Evolutionary conservation across 1,284 basidiomycete species (phyloP).

Genomic region (Moesziomyces aphidis): DNA sequence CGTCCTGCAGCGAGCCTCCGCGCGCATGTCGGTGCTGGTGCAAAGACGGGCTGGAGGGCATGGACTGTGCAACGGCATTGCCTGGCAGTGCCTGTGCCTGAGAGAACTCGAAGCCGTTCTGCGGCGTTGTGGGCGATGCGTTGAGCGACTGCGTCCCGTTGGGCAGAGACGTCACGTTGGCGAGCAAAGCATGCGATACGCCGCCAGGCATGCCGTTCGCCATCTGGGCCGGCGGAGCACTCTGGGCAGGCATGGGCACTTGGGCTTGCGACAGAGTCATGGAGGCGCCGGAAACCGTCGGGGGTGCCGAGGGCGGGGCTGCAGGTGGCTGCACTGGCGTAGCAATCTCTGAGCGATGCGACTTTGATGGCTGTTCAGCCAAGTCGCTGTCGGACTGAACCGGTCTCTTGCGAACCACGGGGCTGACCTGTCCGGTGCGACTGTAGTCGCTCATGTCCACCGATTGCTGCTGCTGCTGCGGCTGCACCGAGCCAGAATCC

Average conservation of each 20-base stretch:
- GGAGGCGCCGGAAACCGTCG: conserved; percentile 10
- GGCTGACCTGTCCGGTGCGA: conserved; percentile 32
- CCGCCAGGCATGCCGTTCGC: conserved; percentile 1
- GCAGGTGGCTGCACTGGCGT: conserved; percentile 41
- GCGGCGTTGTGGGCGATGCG: conserved; percentile 44
- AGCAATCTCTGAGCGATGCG: conserved; percentile 35
- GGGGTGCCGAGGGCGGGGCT: conserved; percentile 41
- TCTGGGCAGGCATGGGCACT: conserved; percentile 21
- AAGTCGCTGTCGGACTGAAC: conserved; percentile 42
- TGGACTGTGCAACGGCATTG: conserved; percentile 23
- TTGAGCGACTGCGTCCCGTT: conserved; percentile 38
- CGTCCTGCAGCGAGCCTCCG: conserved; percentile 44
- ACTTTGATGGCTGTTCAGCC: conserved; percentile 39
- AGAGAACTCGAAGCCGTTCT: conserved; percentile 49
- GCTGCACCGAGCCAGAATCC: conserved; percentile 1
- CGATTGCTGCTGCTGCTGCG: conserved; percentile 9
- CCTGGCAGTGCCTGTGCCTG: conserved; percentile 18
- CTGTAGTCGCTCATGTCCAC: conserved; percentile 6
- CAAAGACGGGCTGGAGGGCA: conserved; percentile 42
- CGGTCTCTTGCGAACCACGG: conserved; percentile 43
- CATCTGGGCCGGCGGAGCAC: conserved; percentile 21
- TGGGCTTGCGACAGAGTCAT: conserved; percentile 18
- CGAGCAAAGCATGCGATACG: conserved; percentile 13
- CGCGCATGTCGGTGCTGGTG: conserved; percentile 38
- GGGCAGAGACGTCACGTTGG: conserved; percentile 22